Evolutionary conservation across 257 asterid species (phyloP), one percentile per base, ranked within the genome.

Genomic region (Solanum neorickii): DNA sequence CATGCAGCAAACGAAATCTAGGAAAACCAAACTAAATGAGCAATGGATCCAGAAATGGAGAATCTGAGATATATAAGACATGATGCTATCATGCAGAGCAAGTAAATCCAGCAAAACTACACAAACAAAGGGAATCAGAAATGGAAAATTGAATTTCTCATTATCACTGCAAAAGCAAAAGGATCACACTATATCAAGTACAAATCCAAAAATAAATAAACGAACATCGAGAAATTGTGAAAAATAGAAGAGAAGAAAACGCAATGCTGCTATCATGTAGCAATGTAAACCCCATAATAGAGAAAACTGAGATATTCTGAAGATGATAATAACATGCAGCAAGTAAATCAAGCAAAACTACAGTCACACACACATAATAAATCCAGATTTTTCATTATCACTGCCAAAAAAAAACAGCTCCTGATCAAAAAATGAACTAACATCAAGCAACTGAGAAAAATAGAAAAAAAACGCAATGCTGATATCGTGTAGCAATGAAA

Each of bases 351-450:
- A 69, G 13, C 76, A 31, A 49, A 52, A 70, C 49, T 41, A n/a
- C 31, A 59, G 9, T 16, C 29, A 29, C 69, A 10, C 70, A 60
- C 31, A 62, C 70, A 62, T 5, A 93, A 94, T 87, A 89, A 93
- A 91, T 93, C 96, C 96, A 87, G 94, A 91, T 92, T 95, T 96
- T 94, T 94, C 98, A 83, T 93, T 92, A 21, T 95, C 98, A 92
- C 99, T 94, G 92, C 89, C 88, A 76, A 90, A 82, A 13, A 21
- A 13, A 9, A 13, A 27, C 12, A 70, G 5, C 13, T 35, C 16
- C 9, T 1, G 47, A 73, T 20, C 16, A 73, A 72, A 16, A 2
- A 72, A 70, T 70, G 33, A 70, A 31, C 42, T 2, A 31, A 69
- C 41, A 29, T 69, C n/a, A 5, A 70, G 25, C 39, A 72, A 33